Conservation (phyloP, 2,329 filamentous ascomycete genomes). For the Ophiostoma quercus region DNA sequence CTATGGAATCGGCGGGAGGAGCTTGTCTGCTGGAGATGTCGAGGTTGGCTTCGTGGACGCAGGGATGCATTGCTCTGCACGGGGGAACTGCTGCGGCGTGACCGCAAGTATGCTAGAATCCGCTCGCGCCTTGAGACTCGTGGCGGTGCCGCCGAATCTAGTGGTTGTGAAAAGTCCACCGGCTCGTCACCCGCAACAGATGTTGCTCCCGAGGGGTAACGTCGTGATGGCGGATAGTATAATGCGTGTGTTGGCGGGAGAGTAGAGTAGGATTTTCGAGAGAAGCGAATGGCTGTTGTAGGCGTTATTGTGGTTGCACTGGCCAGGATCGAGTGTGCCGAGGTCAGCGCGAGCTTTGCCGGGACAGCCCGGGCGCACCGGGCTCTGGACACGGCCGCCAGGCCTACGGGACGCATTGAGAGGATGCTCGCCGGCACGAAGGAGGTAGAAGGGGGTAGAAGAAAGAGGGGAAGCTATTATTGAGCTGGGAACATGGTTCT, state of each 20-base stretch:
- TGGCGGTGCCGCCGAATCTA: background rate
- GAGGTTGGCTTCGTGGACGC: background rate
- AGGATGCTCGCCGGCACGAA: background rate
- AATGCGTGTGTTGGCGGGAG: background rate
- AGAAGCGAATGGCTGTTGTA: background rate
- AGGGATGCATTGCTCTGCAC: background rate
- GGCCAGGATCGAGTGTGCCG: background rate
- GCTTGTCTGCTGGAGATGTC: background rate
- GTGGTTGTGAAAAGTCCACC: background rate
- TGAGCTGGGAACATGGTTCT: constrained; percentile 11
- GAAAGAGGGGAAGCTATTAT: background rate
- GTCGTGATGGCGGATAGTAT: background rate
- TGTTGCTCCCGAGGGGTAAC: background rate
- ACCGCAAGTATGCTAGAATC: background rate
- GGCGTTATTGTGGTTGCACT: background rate
- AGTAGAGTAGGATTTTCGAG: constrained; percentile 1
- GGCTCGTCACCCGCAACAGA: background rate
- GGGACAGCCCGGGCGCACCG: constrained; percentile 10
- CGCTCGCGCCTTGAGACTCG: background rate
- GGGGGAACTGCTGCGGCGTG: background rate
- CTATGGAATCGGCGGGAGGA: background rate
- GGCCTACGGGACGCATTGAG: constrained; percentile 12
- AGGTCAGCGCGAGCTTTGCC: constrained; percentile 8
- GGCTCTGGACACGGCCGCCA: constrained; percentile 13
- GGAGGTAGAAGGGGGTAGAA: background rate